Evolutionary conservation across 2,329 filamentous ascomycete genomes (phyloP), one percentile per base, ranked within the genome.

Genomic region (Fusarium haematococcum): DNA sequence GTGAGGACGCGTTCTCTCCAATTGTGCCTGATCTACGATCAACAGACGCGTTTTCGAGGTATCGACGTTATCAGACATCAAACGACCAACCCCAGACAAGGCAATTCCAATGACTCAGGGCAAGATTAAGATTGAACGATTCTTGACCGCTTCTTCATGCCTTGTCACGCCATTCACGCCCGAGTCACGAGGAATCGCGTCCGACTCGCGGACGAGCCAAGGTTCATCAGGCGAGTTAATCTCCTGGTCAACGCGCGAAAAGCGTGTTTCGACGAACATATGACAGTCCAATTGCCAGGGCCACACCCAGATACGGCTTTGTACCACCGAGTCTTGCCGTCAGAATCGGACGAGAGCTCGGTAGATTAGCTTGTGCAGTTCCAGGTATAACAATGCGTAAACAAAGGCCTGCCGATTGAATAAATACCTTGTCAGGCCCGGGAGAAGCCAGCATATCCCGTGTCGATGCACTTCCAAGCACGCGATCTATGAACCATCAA

Each of bases 111-210:
- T 59, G 62, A 52, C 54, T 63, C 50, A 60, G 14, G 33, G 6
- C 27, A 35, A 56, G 54, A 39, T n/a, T 32, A 39, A 13, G 14
- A 39, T 56, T 59, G 23, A 20, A 56, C 66, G 52, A 70, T 58
- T 52, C 25, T 68, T 65, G 41, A 64, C 74, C 61, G 57, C 52
- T 48, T 37, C 37, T 41, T 43, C 33, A 62, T 62, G 48, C 56
- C 32, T 9, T 11, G 27, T 77, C 70, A 30, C 35, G 54, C 70
- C 75, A 77, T 75, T 52, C 20, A 6, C 27, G 10, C 3, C 27
- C 59, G 27, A 72, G 73, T 77, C 76, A 78, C 74, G 72, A 78
- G 75, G 56, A 69, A 37, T 54, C 74, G 74, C 43, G 70, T 70
- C n/a, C 68, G 54, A 64, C 33, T 70, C 69, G 74, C 63, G 71